Percentiles rank a stretch among this genome's conserved stretches.
phyloP scores from a whole-genome alignment of 1,284 basidiomycete species.

The Coriolopsis trogii region DNA sequence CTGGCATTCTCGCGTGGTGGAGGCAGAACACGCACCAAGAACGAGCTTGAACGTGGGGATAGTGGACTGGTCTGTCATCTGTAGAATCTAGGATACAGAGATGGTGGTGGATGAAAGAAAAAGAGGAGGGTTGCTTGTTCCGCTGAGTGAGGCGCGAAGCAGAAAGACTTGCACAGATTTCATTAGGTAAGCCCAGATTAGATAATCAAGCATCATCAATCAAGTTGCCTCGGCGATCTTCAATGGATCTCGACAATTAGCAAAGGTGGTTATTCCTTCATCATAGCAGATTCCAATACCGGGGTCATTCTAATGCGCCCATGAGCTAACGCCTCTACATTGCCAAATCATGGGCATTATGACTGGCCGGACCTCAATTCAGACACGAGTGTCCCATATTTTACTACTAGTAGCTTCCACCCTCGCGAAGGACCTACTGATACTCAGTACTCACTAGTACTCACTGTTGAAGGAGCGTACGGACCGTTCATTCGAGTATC shows the following conservation, averaged over 20 bases:
- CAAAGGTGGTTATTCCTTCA: too few species aligned
- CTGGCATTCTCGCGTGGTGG: conserved; percentile 11
- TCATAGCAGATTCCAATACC: not conserved
- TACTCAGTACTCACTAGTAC: too few species aligned
- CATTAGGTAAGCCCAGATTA: conserved; percentile 28
- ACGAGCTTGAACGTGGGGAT: conserved; percentile 99
- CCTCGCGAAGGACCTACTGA: too few species aligned
- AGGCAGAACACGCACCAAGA: conserved; percentile 65
- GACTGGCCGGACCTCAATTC: too few species aligned
- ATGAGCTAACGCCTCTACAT: too few species aligned
- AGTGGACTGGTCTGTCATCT: conserved; percentile 47
- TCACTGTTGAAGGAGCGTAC: too few species aligned
- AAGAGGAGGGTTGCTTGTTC: conserved; percentile 23
- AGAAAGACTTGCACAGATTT: conserved; percentile 27
- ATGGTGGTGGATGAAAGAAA: conserved; percentile 32
- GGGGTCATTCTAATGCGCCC: too few species aligned
- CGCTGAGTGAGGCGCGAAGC: conserved; percentile 27
- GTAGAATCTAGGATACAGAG: conserved; percentile 28
- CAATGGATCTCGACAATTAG: conserved; percentile 15
- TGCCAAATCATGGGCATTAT: too few species aligned
- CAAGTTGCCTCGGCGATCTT: too few species aligned
- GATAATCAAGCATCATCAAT: conserved; percentile 30
- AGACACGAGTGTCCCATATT: too few species aligned
- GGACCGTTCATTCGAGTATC: too few species aligned
- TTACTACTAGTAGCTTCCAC: too few species aligned